These are phyloP conservation scores for Cyberlindnera mississippiensis DNA, from an alignment of 805 yeast genomes.

Conservation along the genomic window DNA sequence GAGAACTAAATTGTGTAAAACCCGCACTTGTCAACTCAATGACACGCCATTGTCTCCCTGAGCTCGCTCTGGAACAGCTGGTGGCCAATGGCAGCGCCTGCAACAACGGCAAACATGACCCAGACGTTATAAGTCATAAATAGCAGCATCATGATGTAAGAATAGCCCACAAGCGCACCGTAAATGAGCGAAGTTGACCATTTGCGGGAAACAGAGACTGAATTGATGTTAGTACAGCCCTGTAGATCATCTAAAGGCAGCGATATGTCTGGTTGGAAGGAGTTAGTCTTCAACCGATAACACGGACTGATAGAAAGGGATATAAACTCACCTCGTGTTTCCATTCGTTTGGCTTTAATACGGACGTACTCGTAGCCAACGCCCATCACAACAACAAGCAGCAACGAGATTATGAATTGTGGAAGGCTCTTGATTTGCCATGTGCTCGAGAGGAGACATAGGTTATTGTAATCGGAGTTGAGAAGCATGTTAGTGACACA, in stretches of 20 bases:
- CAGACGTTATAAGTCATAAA: conserved; percentile 88
- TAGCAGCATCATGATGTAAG: conserved; percentile 71
- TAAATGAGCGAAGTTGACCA: conserved; percentile 43
- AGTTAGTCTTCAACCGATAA: conserved; percentile 1
- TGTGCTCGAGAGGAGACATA: conserved; percentile 72
- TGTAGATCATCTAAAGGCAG: conserved; percentile 3
- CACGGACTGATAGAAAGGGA: background rate
- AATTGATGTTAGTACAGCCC: conserved; percentile 6
- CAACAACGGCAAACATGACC: conserved; percentile 69
- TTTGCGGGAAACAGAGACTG: conserved; percentile 15
- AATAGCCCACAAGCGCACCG: conserved; percentile 64
- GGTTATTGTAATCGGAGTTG: conserved; percentile 71
- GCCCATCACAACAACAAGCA: conserved; percentile 44
- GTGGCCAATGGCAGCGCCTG: conserved; percentile 71
- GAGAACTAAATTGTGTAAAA: no score
- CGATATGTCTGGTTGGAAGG: conserved; percentile 4
- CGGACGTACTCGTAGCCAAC: conserved; percentile 62
- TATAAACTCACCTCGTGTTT: conserved; percentile 20
- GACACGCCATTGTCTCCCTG: conserved; percentile 27
- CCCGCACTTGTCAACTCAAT: no score
- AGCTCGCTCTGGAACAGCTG: conserved; percentile 48
- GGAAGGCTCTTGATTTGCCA: conserved; percentile 64
- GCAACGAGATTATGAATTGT: conserved; percentile 50
- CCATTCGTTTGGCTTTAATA: conserved; percentile 17
- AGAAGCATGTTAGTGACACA: conserved; percentile 72